A percentile compares a stretch with the other conserved stretches of the same genome.
Evolutionary conservation across 768 basidiomycete genomes (phyloP).

Genomic region (Collybiopsis luxurians): DNA sequence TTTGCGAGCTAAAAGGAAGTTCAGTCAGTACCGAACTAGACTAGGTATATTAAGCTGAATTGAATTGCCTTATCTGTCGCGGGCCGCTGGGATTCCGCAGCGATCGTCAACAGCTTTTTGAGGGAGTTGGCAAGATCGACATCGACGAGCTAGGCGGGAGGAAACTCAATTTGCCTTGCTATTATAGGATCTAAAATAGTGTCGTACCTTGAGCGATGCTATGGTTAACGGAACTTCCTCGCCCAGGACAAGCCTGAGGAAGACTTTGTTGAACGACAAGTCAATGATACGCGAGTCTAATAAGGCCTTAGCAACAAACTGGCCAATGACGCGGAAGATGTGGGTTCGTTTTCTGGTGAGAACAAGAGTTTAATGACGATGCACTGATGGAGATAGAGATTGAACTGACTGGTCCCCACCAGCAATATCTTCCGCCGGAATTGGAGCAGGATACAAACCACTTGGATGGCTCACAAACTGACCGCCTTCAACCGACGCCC

Average conservation of each 20-base stretch:
- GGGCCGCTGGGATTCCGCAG: conserved; percentile 27
- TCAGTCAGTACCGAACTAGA: neutral
- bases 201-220: conserved; percentile 69
- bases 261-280: conserved; percentile 91
- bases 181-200: neutral
- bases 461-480: conserved; percentile 79
- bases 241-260: conserved; percentile 86
- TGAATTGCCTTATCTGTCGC: conserved; percentile 53
- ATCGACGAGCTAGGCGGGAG: conserved; percentile 71
- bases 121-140: conserved; percentile 83
- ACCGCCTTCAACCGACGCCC: conserved; percentile 32
- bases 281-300: conserved; percentile 98
- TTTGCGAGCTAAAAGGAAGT: conserved; percentile 39
- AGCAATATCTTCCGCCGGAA: conserved; percentile 62
- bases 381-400: neutral
- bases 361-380: conserved; percentile 8
- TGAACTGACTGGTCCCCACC: conserved; percentile 72
- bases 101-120: conserved; percentile 71
- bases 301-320: conserved; percentile 96
- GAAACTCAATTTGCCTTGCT: neutral
- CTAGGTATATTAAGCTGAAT: neutral
- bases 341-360: conserved; percentile 72
- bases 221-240: conserved; percentile 83
- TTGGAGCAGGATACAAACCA: conserved; percentile 88
- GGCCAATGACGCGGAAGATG: conserved; percentile 86